Percentiles rank a stretch among this genome's conserved stretches.
phyloP scores from a whole-genome alignment of 495 filamentous ascomycete genomes.

The Penicillium soppii region DNA sequence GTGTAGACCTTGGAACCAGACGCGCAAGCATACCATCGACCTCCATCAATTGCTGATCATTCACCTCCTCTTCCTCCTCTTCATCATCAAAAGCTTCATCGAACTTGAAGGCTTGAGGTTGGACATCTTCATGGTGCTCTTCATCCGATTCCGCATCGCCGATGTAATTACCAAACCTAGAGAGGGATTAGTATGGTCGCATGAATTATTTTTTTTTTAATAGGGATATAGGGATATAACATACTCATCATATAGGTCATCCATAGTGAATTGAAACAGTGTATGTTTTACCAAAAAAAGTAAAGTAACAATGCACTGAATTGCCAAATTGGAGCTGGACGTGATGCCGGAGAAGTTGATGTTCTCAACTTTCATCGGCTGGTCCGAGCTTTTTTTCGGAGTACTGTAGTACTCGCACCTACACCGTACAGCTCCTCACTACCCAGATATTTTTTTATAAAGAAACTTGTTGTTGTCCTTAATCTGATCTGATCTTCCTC shows the following conservation, averaged over 20 bases:
- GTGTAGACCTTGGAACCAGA: neutral
- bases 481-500: conserved; percentile 10
- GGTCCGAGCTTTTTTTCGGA: conserved; percentile 30
- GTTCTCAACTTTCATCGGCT: conserved; percentile 21
- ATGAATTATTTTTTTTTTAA: too few relatives aligned
- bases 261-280: conserved; percentile 51
- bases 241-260: conserved; percentile 84
- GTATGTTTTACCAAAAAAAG: conserved; percentile 9
- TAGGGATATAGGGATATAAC: too few relatives aligned
- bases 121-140: conserved; percentile 71
- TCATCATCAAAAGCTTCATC: conserved; percentile 70
- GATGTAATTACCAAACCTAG: conserved; percentile 92
- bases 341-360: conserved; percentile 22
- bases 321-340: conserved; percentile 16
- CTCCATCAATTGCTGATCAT: conserved; percentile 89
- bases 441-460: conserved; percentile 16
- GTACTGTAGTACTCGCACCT: conserved; percentile 29
- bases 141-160: conserved; percentile 90
- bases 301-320: conserved; percentile 6
- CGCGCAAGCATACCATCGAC: conserved; percentile 64
- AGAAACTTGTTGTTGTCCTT: too few relatives aligned
- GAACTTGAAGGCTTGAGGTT: conserved; percentile 72
- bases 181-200: neutral
- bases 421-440: conserved; percentile 35
- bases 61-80: conserved; percentile 53